Percentiles rank a stretch among this genome's conserved stretches.
Evolutionary conservation across 257 asterid species (phyloP).

Genomic region (Rubia yunnanensis): DNA sequence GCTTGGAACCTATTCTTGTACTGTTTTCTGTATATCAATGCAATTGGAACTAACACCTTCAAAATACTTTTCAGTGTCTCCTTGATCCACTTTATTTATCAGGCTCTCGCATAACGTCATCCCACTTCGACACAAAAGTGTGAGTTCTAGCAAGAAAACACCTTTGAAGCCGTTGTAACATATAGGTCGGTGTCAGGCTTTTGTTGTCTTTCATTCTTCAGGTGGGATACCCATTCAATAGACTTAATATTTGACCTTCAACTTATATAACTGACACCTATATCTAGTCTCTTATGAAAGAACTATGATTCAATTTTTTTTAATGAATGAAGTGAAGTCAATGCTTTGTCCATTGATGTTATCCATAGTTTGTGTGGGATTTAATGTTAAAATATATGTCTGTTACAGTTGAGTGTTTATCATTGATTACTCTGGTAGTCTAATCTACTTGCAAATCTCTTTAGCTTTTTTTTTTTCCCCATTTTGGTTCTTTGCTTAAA

Average conservation of each 20-base stretch:
- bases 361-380: neutral
- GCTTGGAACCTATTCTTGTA: neutral
- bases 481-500: constrained; percentile 3
- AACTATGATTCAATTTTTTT: neutral
- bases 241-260: neutral
- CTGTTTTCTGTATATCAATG: neutral
- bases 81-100: constrained; percentile 92
- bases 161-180: constrained; percentile 31
- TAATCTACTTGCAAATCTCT: constrained; percentile 1
- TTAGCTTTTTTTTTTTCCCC: neutral
- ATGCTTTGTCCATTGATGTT: neutral
- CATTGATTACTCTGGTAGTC: neutral
- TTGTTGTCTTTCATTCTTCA: neutral
- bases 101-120: constrained; percentile 88
- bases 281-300: neutral
- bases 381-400: neutral
- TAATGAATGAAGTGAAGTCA: neutral
- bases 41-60: constrained; percentile 6
- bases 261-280: constrained; percentile 1
- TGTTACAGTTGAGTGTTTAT: neutral
- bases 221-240: neutral
- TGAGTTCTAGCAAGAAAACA: constrained; percentile 91
- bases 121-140: constrained; percentile 96
- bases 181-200: neutral
- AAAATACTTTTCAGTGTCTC: constrained; percentile 55